phyloP scores from a whole-genome alignment of 345 rosid species.

The Rhizophora apiculata region DNA sequence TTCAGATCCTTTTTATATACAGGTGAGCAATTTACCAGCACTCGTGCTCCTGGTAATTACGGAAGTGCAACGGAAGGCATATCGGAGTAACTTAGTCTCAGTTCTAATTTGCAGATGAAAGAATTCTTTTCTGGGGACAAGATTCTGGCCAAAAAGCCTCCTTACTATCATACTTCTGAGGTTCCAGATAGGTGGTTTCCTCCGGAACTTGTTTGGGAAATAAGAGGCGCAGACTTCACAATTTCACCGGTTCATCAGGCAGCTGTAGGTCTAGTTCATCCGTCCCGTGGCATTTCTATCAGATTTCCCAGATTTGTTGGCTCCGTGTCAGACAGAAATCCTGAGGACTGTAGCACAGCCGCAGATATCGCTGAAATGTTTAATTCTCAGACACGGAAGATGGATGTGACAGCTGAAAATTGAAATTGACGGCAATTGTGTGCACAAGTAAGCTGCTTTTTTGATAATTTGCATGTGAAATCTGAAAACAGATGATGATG shows the following conservation, averaged over 20 bases:
- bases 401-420: slow-evolving; percentile 36
- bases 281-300: slow-evolving; percentile 77
- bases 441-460: neutral
- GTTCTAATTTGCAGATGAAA: slow-evolving; percentile 59
- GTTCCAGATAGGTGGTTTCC: slow-evolving; percentile 80
- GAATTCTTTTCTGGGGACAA: slow-evolving; percentile 62
- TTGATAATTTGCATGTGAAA: neutral
- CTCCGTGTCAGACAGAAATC: slow-evolving; percentile 41
- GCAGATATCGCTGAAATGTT: slow-evolving; percentile 71
- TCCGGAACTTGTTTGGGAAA: slow-evolving; percentile 74
- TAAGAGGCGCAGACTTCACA: slow-evolving; percentile 80
- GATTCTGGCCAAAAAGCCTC: slow-evolving; percentile 57
- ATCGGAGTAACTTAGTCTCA: neutral
- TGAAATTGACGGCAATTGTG: neutral
- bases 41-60: neutral
- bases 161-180: slow-evolving; percentile 73
- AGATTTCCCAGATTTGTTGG: slow-evolving; percentile 72
- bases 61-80: neutral
- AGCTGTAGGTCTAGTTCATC: slow-evolving; percentile 74
- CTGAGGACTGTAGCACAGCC: slow-evolving; percentile 78
- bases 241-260: slow-evolving; percentile 81
- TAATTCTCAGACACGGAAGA: slow-evolving; percentile 65
- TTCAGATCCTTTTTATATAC: slow-evolving; percentile 74
- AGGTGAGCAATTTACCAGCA: slow-evolving; percentile 39
- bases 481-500: no score